Conservation (phyloP, 108 stramenopile genomes). For the Stephanodiscus minutulus region DNA sequence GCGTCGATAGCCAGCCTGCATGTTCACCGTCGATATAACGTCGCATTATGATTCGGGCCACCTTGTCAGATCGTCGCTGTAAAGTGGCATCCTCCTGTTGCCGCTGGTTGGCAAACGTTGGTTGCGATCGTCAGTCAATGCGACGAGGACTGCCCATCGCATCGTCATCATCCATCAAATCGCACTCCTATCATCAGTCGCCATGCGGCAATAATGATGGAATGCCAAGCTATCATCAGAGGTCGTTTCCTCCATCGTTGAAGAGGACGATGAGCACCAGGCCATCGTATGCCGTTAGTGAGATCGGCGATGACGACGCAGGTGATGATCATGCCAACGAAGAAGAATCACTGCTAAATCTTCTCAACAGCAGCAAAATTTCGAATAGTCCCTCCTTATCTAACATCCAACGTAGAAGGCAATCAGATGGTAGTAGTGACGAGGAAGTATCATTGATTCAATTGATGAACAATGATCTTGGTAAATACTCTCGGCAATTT, state of each 20-base stretch:
- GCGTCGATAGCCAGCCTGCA: neutral
- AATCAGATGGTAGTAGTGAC: neutral
- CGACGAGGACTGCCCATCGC: conserved; percentile 3
- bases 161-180: conserved; percentile 8
- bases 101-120: conserved; percentile 5
- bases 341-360: conserved; percentile 28
- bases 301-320: conserved; percentile 17
- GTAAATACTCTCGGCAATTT: conserved; percentile 4
- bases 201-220: neutral
- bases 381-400: neutral
- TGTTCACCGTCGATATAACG: neutral
- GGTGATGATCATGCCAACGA: conserved; percentile 21
- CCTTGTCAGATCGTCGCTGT: conserved; percentile 22
- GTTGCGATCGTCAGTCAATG: neutral
- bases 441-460: conserved; percentile 3
- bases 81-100: conserved; percentile 5
- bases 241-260: neutral
- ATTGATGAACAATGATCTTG: conserved; percentile 1
- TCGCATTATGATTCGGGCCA: conserved; percentile 15
- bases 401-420: neutral
- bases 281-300: conserved; percentile 31
- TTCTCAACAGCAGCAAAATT: conserved; percentile 11
- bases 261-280: conserved; percentile 30
- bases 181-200: neutral
- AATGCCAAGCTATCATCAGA: neutral